These are phyloP conservation scores for Ceratobasidium papillatum DNA, from an alignment of 1,284 basidiomycete genomes.

Conservation along the genomic window DNA sequence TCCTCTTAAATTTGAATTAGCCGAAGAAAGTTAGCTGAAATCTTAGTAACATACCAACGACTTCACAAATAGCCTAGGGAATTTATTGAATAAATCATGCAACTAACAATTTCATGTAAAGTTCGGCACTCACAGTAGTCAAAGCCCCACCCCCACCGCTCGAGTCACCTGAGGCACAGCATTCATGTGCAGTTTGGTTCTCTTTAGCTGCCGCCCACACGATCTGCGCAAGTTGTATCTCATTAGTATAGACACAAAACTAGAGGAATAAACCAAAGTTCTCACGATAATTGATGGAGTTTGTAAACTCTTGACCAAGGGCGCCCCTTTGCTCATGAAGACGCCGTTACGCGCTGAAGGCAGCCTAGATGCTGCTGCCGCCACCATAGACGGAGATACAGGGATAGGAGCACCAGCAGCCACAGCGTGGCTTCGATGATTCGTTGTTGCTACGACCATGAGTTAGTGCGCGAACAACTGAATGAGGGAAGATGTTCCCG, in stretches of 20 bases:
- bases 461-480: background rate
- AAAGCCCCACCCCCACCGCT: background rate
- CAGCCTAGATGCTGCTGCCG: background rate
- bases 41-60: background rate
- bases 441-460: background rate
- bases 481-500: background rate
- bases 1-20: background rate
- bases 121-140: background rate
- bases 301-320: background rate
- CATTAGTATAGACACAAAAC: background rate
- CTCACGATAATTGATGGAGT: background rate
- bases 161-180: background rate
- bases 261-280: background rate
- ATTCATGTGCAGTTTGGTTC: background rate
- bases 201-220: slow-evolving; percentile 1
- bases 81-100: background rate
- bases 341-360: background rate
- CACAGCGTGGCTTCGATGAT: background rate
- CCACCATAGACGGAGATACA: background rate
- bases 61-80: background rate
- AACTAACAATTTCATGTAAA: background rate
- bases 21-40: background rate
- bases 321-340: background rate
- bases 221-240: background rate
- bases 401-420: background rate